Evolutionary conservation across 1,139 yeast genomes (phyloP).

Genomic region (Hansenula sp.): DNA sequence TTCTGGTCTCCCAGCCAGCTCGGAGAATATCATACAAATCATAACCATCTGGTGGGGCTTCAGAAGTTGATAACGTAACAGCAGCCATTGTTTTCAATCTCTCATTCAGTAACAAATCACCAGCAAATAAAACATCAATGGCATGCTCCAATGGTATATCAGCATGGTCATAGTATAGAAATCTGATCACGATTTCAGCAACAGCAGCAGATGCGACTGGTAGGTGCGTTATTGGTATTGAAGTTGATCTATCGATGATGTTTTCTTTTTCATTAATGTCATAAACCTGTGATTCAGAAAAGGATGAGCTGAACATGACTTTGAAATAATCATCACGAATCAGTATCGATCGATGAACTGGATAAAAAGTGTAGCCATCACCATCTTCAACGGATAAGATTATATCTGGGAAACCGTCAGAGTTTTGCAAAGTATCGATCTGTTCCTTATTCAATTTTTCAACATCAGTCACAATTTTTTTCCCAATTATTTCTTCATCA

Average conservation of each 20-base stretch:
- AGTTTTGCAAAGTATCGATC: slow-evolving; percentile 7
- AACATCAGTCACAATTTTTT: slow-evolving; percentile 9
- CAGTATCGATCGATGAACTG: slow-evolving; percentile 61
- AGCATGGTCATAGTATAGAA: slow-evolving; percentile 58
- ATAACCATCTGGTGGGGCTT: slow-evolving; percentile 23
- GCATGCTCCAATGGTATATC: slow-evolving; percentile 47
- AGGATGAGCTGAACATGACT: slow-evolving; percentile 56
- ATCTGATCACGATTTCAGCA: slow-evolving; percentile 52
- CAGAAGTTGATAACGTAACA: slow-evolving; percentile 46
- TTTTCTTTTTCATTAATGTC: slow-evolving; percentile 12
- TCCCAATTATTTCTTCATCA: slow-evolving; percentile 32
- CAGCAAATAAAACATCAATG: slow-evolving; percentile 52
- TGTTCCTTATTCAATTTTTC: slow-evolving; percentile 7
- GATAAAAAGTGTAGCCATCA: slow-evolving; percentile 37
- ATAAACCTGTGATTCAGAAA: slow-evolving; percentile 31
- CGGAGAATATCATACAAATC: slow-evolving; percentile 54
- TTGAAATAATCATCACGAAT: slow-evolving; percentile 62
- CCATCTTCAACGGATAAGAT: slow-evolving; percentile 35
- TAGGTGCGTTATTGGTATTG: slow-evolving; percentile 33
- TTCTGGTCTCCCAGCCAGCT: slow-evolving; percentile 64
- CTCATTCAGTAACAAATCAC: slow-evolving; percentile 61
- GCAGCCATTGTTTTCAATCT: slow-evolving; percentile 66
- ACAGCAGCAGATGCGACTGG: slow-evolving; percentile 36
- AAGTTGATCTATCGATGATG: slow-evolving; percentile 11
- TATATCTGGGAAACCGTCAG: slow-evolving; percentile 40